Evolutionary conservation across 805 yeast genomes (phyloP), one percentile per base, ranked within the genome.

Genomic region (Nakazawaea ernobii): DNA sequence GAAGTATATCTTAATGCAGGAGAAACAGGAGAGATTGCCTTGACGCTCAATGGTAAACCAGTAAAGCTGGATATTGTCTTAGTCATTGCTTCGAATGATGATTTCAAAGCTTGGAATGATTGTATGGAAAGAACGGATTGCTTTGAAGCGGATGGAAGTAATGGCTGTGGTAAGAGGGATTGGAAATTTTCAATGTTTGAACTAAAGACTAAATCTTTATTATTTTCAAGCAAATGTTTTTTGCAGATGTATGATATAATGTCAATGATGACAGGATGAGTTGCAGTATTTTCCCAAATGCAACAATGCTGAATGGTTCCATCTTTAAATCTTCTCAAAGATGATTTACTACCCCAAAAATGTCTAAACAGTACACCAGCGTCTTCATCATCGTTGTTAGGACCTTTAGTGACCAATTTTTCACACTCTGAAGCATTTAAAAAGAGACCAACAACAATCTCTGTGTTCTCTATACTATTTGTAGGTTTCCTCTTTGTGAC

Each of bases 291-390:
- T 5, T 70, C 65, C 98, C 98, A 94, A 29, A 90, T 84, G 48
- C 94, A 95, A 62, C 96, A 86, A 65, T 94, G 95, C 52, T 80
- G 83, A 50, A 94, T 90, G 4, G 84, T 73, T 35, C 97, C 97
- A 65, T 94, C 96, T 59, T 87, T 90, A 69, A 92, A 94, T 61
- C 94, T 80, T 70, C 99, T 80, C 48, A 94, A 71, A 11, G 94
- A 87, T 0, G 95, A 81, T 54, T 79, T 84, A 8, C 76, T 59
- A 9, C 97, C 97, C 99, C 99, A 94, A 60, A 94, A 91, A 6
- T 78, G 68, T 54, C 86, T 79, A 69, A 94, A 94, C 46, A 75
- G 72, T 6, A 76, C 68, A n/a, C 82, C 78, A 27, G 68, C 79
- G 13, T 74, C 80, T 37, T 69, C 68, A 30, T 79, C 85, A 35